Evolutionary conservation across 305 asterid genomes (phyloP), one percentile per base, ranked within the genome.

Genomic region (Ajuga reptans): DNA sequence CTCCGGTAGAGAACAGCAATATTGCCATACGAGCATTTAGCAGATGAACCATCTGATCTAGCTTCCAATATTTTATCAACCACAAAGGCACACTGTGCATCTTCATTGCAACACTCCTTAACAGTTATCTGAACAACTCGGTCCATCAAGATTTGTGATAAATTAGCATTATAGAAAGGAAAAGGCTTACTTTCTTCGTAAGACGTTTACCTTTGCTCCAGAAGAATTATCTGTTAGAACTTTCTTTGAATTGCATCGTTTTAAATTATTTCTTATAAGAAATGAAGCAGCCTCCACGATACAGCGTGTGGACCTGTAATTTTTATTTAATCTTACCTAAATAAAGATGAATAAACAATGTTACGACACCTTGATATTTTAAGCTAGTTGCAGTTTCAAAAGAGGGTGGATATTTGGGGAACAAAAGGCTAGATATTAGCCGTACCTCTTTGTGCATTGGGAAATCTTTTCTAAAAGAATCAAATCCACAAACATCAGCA

Each of bases 31-130:
- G 92, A 80, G 86, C 85, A 75, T 66, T 81, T 90, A 45, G 72
- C 72, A 72, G 91, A 77, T 75, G 95, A 86, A 76, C 76, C 74
- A 75, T 79, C 94, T 73, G 92, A 82, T 76, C 88, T 68, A 61
- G 92, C 77, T 83, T 86, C 95, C 80, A 91, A 82, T 80, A 90
- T 81, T 87, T 91, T 89, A 78, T 93, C 99, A 72, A 91, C 91
- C 75, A 90, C 95, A 87, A 82, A 93, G 66, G 96, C 84, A 77
- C 99, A 93, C 41, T 93, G 97, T 68, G 91, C 91, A 55, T 80
- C 92, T 84, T 93, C 99, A 74, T 87, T 93, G 87, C 83, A 83
- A 83, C 97, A 89, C 73, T 93, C 97, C 77, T 89, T 93, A 49
- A 91, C 55, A 47, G 86, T 84, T 82, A 93, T 87, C 99, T 93